These are phyloP conservation scores for Athelia sp. DNA, from an alignment of 1,284 basidiomycete genomes.

Conservation along the genomic window DNA sequence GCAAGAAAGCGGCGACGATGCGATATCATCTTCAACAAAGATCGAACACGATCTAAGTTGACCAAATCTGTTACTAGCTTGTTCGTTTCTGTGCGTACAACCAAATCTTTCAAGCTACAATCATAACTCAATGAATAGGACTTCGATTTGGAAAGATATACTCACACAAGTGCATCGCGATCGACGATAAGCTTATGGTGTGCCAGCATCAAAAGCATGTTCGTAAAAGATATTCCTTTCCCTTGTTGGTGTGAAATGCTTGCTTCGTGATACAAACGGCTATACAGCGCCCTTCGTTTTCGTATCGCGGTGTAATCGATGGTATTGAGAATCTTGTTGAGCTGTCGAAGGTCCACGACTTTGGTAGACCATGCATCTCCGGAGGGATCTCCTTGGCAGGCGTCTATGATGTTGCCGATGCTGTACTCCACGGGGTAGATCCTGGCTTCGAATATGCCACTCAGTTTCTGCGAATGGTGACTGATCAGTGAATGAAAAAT, in stretches of 20 bases:
- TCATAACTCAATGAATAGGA: conserved; percentile 1
- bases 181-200: conserved; percentile 94
- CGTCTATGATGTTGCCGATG: conserved; percentile 52
- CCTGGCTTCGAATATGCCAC: conserved; percentile 80
- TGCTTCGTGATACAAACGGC: conserved; percentile 82
- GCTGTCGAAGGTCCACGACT: conserved; percentile 55
- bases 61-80: conserved; percentile 79
- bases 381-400: conserved; percentile 33
- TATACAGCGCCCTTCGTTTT: conserved; percentile 65
- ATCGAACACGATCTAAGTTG: conserved; percentile 79
- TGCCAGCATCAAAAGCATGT: conserved; percentile 85
- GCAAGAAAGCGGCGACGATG: conserved; percentile 66
- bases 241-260: conserved; percentile 66
- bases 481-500: conserved; percentile 5
- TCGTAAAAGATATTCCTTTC: conserved; percentile 86
- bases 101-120: conserved; percentile 74
- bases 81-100: conserved; percentile 71
- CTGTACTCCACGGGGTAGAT: conserved; percentile 74
- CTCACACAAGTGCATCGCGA: conserved; percentile 81
- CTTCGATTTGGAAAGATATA: conserved; percentile 2
- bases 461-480: conserved; percentile 50
- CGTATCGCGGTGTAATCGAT: conserved; percentile 66
- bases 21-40: conserved; percentile 72
- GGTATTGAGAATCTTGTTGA: conserved; percentile 52
- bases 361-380: conserved; percentile 23